Evolutionary conservation across 2,329 filamentous ascomycete genomes (phyloP), one percentile per base, ranked within the genome.

Genomic region (Apiospora kogelbergensis): DNA sequence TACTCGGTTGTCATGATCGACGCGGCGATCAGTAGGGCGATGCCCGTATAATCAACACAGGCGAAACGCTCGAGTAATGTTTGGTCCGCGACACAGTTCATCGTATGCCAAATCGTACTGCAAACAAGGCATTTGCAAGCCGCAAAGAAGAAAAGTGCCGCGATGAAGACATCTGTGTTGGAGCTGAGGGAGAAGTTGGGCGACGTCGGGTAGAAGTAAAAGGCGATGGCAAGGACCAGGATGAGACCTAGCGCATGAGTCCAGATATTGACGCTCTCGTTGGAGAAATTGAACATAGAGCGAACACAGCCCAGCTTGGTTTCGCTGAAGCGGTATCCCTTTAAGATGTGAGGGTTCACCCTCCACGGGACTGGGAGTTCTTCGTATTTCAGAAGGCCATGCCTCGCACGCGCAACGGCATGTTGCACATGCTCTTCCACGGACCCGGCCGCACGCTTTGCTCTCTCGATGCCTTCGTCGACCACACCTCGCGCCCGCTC

Each of bases 1-100:
- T 98, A 99, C 80, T 99, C 96, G 44, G 94, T 97, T 2, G 96
- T 98, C 88, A 98, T 94, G 82, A 99, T 99, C 68, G 93, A 97
- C 11, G 96, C 94, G 2, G 96, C 94, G 67, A 99, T 96, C 33
- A 99, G 88, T 66, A 99, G 85, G 1, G 95, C 97, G 74, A 99
- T 99, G 68, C 96, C 96, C 0, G 96, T 98, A 82, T 99, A 99
- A 80, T 99, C 96, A 70, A 99, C 94, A 79, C 96, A 99, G 22
- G 96, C 96, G 76, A 99, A 98, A 71, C 94, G 92, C 78, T 97
- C 96, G 82, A 99, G 92, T 53, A 97, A 88, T 24, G 90, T 89
- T 76, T 97, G 91, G 74, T 97, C 93, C 22, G 95, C 94, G 68
- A 98, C 97, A 75, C 93, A 94, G 83, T 95, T 97, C 94, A 99